phyloP scores from a whole-genome alignment of 2,329 filamentous ascomycete species.

The Emericellopsis cladophorae region DNA sequence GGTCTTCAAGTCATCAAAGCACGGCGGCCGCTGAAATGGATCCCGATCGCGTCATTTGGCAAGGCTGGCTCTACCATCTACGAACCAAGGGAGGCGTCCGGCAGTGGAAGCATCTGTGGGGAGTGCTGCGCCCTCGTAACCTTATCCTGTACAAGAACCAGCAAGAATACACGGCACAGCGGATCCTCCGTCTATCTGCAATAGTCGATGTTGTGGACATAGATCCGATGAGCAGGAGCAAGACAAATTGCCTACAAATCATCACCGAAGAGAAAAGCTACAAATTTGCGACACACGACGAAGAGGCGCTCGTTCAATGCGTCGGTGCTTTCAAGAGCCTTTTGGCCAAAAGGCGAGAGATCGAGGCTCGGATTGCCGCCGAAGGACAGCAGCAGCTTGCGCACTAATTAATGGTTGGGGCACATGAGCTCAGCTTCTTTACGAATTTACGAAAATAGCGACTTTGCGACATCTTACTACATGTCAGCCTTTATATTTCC shows the following conservation, averaged over 20 bases:
- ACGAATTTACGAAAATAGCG: too few species aligned
- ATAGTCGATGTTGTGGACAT: conserved; percentile 90
- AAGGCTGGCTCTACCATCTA: conserved; percentile 78
- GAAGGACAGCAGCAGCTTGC: conserved; percentile 6
- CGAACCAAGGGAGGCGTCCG: conserved; percentile 72
- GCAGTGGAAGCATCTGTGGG: conserved; percentile 94
- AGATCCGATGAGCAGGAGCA: conserved; percentile 73
- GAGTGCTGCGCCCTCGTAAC: conserved; percentile 73
- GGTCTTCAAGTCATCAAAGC: conserved; percentile 1
- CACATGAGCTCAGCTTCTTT: too few species aligned
- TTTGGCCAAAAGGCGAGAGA: conserved; percentile 55
- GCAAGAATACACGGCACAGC: conserved; percentile 73
- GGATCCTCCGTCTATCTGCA: conserved; percentile 64
- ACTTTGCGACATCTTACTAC: too few species aligned
- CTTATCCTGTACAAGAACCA: conserved; percentile 90
- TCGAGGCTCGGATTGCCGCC: conserved; percentile 34
- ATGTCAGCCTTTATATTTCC: too few species aligned
- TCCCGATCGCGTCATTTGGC: conserved; percentile 82
- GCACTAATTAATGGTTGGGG: too few species aligned
- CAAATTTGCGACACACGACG: conserved; percentile 63
- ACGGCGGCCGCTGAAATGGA: conserved; percentile 41
- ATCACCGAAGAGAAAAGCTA: conserved; percentile 86
- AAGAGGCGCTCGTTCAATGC: conserved; percentile 73
- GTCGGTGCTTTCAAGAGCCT: conserved; percentile 86
- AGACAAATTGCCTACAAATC: conserved; percentile 78